Evolutionary conservation across 2,329 filamentous ascomycete genomes (phyloP), one percentile per base, ranked within the genome.

Genomic region (Penicillium sp.): DNA sequence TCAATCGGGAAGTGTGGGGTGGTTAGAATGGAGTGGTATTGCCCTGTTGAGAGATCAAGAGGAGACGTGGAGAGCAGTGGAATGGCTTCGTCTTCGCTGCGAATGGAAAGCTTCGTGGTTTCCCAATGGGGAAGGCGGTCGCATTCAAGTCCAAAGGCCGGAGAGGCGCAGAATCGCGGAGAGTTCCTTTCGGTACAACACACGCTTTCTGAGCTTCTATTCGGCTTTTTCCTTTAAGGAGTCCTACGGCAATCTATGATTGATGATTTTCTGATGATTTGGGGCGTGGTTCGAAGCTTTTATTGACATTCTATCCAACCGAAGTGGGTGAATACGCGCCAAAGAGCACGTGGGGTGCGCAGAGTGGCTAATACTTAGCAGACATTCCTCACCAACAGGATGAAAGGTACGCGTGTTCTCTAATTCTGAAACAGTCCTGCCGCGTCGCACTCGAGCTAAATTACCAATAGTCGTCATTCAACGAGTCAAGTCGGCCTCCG

Each of bases 401-500:
- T 55, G 49, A 55, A 55, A 27, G 24, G 53, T 55, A 18, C n/a
- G 48, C 20, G 9, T 12, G 2, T 4, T 37, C 33, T 37, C 18
- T 10, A 7, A 38, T 6, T 3, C 20, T 23, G 20, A 23, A 23
- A 3, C 20, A 23, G 20, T 23, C 2, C 6, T 8, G 42, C 9
- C 13, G 23, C 32, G 29, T 37, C 24, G 18, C 15, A 4, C 9
- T 43, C 6, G 20, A 27, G 29, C 54, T 59, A 49, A 59, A 18
- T 6, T 4, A 5, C 8, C n/a, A 6, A 46, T 65, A 96, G 93
- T 90, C 46, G 88, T 98, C 52, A 76, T 97, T 46, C 93, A 98
- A 73, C 83, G 93, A 58, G 93, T 98, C 44, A 83, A 95, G 53
- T 97, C 91, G 38, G 92, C 92, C 53, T 96, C 92, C 6, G 93